Conservation (phyloP, 2,329 filamentous ascomycete species). For the Periconia sp. region DNA sequence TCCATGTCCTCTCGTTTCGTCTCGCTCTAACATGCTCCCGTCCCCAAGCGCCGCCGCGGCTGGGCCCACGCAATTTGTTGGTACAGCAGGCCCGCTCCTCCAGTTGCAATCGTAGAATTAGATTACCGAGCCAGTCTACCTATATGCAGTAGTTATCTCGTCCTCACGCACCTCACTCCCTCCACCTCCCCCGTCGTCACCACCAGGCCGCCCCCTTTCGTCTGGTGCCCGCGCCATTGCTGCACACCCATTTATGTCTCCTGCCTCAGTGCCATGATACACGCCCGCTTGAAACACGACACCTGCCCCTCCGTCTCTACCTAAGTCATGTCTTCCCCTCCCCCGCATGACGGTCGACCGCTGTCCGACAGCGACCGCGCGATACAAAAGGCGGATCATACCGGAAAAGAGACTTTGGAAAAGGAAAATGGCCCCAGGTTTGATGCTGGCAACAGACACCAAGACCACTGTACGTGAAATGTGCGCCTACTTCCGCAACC, state of each 20-base stretch:
- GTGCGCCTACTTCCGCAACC: neutral
- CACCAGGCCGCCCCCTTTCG: neutral
- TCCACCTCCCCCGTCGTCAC: neutral
- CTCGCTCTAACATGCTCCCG: too few relatives aligned
- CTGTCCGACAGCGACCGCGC: neutral
- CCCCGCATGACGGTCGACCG: slow-evolving; percentile 8
- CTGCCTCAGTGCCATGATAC: slow-evolving; percentile 15
- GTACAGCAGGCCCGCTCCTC: too few relatives aligned
- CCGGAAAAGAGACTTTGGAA: neutral
- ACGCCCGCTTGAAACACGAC: neutral
- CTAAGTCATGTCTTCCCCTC: slow-evolving; percentile 1
- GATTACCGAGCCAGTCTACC: too few relatives aligned
- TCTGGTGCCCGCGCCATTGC: neutral
- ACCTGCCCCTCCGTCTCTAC: neutral
- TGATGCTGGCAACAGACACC: slow-evolving; percentile 77
- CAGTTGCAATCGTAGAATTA: too few relatives aligned
- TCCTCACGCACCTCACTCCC: neutral
- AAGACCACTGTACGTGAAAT: slow-evolving; percentile 59
- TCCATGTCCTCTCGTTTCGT: too few relatives aligned
- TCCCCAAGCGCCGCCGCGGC: too few relatives aligned
- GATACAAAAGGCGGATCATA: neutral
- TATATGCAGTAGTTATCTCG: neutral
- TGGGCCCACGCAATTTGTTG: too few relatives aligned
- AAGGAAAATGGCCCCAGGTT: slow-evolving; percentile 23
- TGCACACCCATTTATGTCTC: neutral